A percentile compares a stretch with the other conserved stretches of the same genome.
phyloP scores from a whole-genome alignment of 2,329 filamentous ascomycete genomes.

The Talaromyces marneffei region DNA sequence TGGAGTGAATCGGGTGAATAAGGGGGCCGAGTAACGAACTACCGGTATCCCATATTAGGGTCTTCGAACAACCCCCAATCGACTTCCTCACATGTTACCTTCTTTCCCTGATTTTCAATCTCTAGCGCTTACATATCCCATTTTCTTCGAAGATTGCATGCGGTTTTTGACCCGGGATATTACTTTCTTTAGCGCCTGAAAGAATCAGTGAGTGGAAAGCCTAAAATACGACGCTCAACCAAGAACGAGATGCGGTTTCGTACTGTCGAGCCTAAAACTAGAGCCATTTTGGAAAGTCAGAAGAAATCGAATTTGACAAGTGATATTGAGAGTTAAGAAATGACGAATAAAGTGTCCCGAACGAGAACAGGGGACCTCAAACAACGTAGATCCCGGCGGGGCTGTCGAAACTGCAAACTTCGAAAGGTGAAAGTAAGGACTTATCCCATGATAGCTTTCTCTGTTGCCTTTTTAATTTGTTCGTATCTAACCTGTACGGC shows the following conservation, averaged over 20 bases:
- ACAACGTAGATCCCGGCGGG: conserved; percentile 38
- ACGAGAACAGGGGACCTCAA: neutral
- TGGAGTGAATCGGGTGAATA: neutral
- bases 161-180: no score
- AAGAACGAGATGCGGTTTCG: neutral
- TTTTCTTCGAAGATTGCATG: neutral
- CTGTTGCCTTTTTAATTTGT: neutral
- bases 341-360: neutral
- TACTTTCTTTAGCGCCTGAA: neutral
- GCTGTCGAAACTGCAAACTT: conserved; percentile 50
- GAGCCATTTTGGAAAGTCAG: neutral
- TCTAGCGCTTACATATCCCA: neutral
- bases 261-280: neutral
- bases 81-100: neutral
- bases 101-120: neutral
- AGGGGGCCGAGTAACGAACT: no score
- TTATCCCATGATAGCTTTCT: neutral
- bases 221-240: neutral
- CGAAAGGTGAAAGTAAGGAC: conserved; percentile 45
- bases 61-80: neutral
- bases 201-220: no score
- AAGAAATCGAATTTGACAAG: neutral
- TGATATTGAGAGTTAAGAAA: neutral
- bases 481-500: no score
- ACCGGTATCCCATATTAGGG: neutral